Base-by-base conservation (phyloP, 495 filamentous ascomycete genomes). In the Xylaria telfairii region DNA sequence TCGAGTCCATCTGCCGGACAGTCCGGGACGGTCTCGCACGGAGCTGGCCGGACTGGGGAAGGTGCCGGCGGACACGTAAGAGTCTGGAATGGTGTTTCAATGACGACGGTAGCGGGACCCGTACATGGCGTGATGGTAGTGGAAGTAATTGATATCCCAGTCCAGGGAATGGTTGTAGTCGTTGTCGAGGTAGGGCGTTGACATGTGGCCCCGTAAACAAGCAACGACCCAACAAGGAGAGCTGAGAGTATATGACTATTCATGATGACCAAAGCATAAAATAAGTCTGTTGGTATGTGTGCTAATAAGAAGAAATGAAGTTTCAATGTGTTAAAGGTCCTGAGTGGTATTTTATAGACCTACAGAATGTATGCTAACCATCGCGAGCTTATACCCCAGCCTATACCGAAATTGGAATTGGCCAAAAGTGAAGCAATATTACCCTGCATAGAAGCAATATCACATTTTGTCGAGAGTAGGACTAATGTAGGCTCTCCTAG, bases 1-100 rank as follows among this genome's bases (percentile, higher is more conserved):
- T 68, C 46, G 24, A 68, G 24, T 32, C 51, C 65, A 34, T 30
- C 15, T 26, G 51, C 65, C 13, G 6, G 17, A n/a, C 65, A 68
- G 34, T 46, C 41, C n/a, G 60, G 41, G 12, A 46, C 0, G 2
- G 60, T 32, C 10, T 64, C 60, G 26, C 60, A 64, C 1, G 60
- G 60, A 13, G 39, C 60, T 1, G 41, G 60, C 24, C 15, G 41
- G 12, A 39, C 8, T 26, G 59, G 59, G 13, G 39, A 17, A 30
- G 60, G 60, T 8, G 60, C 41, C 3, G 60, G 26, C 15, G 60
- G 15, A 32, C 60, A 47, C 2, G 41, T 46, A 13, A 24, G 10
- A 24, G 41, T 64, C 19, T 26, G 24, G 10, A 64, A 41, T 0
- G 60, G 60, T 10, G 60, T 64, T 17, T 64, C 60, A 32, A 64